Base-by-base conservation (phyloP, 495 filamentous ascomycete genomes). In the Hypoxylon fragiforme region DNA sequence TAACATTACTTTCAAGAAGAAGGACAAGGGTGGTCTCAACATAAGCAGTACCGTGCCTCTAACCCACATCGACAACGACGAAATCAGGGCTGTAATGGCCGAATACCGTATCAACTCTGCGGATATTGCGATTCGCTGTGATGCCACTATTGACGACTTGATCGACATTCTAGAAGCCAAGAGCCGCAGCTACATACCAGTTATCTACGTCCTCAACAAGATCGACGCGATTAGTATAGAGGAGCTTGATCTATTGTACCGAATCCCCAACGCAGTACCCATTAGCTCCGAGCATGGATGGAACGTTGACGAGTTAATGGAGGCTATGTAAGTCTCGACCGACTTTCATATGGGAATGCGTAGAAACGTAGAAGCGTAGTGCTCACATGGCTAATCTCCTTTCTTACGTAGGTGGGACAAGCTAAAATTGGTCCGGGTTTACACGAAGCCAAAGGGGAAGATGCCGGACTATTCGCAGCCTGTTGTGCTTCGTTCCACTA, bases 131-230 rank as follows among this genome's bases (percentile, higher is more conserved):
- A 97, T 98, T 68, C 86, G 94, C 46, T 98, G 94, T 74, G 94
- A 98, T 74, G 94, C 94, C 32, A 81, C 81, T 9, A 75, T 83
- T 48, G 81, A 83, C 73, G 94, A 98, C 67, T 73, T 98, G 52
- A 98, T 98, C 65, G 94, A 98, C 74, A 76, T 98, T 18, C 81
- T 98, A 44, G 94, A 98, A 66, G 92, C 95, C 35, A 97, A 95
- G 81, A 90, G 84, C 67, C 81, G 94, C 71, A 88, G 86, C 70
- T 98, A 98, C 70, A 97, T 98, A 64, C 94, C 94, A 15, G 94
- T 97, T 52, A 87, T 98, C 39, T 98, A 98, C 77, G 92, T 95
- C 3, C 79, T 98, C 68, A 98, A 98, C 81, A 98, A 98, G 78
- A 98, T 98, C 58, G 94, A 98, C 72, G 85, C 92, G 32, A 97